Conservation (phyloP, 2,329 filamentous ascomycete genomes). For the Colletotrichum zoysiae region DNA sequence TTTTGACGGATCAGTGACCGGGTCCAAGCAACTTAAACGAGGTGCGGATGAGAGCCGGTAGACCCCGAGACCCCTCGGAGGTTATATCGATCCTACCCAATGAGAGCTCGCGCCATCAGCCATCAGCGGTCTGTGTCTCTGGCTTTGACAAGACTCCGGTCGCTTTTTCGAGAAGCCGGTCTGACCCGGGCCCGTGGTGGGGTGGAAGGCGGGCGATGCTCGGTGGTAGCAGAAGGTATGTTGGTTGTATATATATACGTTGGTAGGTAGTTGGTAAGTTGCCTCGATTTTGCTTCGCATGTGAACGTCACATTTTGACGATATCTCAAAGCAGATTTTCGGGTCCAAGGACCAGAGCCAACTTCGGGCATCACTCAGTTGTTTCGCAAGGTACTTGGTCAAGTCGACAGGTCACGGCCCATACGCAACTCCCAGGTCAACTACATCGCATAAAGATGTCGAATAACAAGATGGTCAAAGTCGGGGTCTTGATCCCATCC, state of each 20-base stretch:
- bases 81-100: slow-evolving; percentile 45
- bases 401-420: background rate
- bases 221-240: too few species aligned
- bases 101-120: slow-evolving; percentile 42
- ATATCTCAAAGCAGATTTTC: background rate
- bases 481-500: slow-evolving; percentile 65
- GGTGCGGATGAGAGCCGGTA: background rate
- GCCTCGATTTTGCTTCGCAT: background rate
- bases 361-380: background rate
- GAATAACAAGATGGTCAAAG: slow-evolving; percentile 50
- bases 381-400: background rate
- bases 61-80: slow-evolving; percentile 48
- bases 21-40: background rate
- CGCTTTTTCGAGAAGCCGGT: background rate
- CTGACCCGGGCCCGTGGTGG: slow-evolving; percentile 3
- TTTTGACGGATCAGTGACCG: background rate
- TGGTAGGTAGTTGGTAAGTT: background rate
- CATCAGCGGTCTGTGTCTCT: slow-evolving; percentile 9
- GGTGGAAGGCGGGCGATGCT: background rate
- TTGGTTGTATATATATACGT: background rate
- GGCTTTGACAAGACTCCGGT: background rate
- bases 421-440: background rate
- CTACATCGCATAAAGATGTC: slow-evolving; percentile 33
- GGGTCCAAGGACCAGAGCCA: background rate
- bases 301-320: too few species aligned